A percentile compares a stretch with the other conserved stretches of the same genome.
Conservation (phyloP, 441 rosid species). For the Populus hybrid region DNA sequence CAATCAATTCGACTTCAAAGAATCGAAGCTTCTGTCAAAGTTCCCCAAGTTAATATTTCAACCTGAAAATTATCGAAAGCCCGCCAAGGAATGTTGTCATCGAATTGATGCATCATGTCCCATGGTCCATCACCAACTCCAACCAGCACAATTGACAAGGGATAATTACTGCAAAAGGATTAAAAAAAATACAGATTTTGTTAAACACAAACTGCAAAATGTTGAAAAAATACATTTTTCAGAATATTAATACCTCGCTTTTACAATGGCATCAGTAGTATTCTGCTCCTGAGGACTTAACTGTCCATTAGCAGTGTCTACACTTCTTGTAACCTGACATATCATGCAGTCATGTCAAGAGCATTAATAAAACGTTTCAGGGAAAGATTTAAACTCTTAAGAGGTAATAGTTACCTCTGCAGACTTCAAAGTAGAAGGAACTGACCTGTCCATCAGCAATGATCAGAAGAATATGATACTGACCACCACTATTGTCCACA, state of each 20-base stretch:
- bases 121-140: constrained; percentile 99
- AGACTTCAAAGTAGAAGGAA: not conserved
- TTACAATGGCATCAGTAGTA: constrained; percentile 78
- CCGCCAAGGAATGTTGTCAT: constrained; percentile 84
- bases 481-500: constrained; percentile 84
- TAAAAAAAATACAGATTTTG: constrained; percentile 1
- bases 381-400: not conserved
- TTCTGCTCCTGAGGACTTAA: constrained; percentile 76
- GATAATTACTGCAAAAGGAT: constrained; percentile 53
- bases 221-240: not conserved
- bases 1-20: not conserved
- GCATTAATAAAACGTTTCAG: not conserved
- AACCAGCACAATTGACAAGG: constrained; percentile 82
- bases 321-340: constrained; percentile 82
- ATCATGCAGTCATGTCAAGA: not conserved
- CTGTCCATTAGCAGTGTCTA: constrained; percentile 50
- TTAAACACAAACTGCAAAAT: not conserved
- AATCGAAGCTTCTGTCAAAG: not conserved
- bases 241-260: constrained; percentile 58
- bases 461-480: constrained; percentile 81
- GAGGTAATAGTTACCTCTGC: not conserved
- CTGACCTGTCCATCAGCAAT: constrained; percentile 94
- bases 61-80: constrained; percentile 90
- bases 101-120: constrained; percentile 89
- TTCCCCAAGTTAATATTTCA: constrained; percentile 4